Percentiles rank a stretch among this genome's conserved stretches.
Evolutionary conservation across 306 rosid species (phyloP).

Genomic region (Gleditsia sinensis): DNA sequence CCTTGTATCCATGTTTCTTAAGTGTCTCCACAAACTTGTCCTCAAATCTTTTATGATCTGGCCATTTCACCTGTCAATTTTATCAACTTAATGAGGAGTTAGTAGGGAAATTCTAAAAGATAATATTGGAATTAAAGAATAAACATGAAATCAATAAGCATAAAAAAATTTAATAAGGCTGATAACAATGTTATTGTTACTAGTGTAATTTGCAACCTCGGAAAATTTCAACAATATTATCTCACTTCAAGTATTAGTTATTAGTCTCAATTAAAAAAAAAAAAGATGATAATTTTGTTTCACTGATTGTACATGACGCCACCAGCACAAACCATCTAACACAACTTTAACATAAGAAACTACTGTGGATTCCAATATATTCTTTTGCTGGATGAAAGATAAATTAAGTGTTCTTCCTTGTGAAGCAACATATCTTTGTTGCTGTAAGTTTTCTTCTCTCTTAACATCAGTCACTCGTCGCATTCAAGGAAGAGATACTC

Average conservation of each 20-base stretch:
- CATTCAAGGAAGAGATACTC: slow-evolving; percentile 49
- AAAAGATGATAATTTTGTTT: background rate
- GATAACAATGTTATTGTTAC: background rate
- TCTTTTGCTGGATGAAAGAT: background rate
- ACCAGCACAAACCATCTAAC: slow-evolving; percentile 1
- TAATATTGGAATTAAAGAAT: background rate
- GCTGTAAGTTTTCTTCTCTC: background rate
- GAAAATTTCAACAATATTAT: slow-evolving; percentile 4
- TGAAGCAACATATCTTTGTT: background rate
- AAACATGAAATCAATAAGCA: background rate
- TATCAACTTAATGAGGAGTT: slow-evolving; percentile 21
- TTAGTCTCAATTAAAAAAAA: background rate
- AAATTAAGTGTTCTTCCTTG: background rate
- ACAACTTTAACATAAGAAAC: background rate
- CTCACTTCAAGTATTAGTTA: background rate
- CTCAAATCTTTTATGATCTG: slow-evolving; percentile 54
- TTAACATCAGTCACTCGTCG: slow-evolving; percentile 12
- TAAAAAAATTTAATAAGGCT: background rate
- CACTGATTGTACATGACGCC: background rate
- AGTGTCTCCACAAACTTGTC: slow-evolving; percentile 72
- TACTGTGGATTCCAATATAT: slow-evolving; percentile 1
- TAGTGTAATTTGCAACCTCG: background rate
- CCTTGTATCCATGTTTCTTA: slow-evolving; percentile 69
- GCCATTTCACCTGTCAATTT: slow-evolving; percentile 62
- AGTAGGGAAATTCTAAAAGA: background rate